phyloP scores from a whole-genome alignment of 2,329 filamentous ascomycete species.

The Celoporthe dispersa region DNA sequence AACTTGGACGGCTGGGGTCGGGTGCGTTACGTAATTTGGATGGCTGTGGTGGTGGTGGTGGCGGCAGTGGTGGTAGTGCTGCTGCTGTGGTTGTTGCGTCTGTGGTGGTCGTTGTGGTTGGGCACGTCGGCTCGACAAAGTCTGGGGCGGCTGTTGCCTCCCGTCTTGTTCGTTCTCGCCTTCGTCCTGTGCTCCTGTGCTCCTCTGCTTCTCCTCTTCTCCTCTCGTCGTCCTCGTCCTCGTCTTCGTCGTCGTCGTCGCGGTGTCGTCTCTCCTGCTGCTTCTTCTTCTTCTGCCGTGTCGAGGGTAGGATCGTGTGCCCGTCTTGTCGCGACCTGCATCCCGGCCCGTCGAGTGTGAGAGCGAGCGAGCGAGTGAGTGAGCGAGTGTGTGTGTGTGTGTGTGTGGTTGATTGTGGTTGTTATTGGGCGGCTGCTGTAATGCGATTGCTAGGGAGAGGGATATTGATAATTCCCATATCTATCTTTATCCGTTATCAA shows the following conservation, averaged over 20 bases:
- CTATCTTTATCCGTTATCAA: slow-evolving; percentile 2
- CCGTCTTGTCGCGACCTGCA: neutral
- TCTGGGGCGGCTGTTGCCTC: neutral
- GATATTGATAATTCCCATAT: neutral
- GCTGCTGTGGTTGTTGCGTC: neutral
- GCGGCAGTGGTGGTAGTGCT: too few relatives aligned
- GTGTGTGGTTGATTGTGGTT: neutral
- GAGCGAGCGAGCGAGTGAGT: neutral
- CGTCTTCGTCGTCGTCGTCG: neutral
- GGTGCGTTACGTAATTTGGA: slow-evolving; percentile 1
- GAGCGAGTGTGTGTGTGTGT: neutral
- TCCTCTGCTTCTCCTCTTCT: neutral
- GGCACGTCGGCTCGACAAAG: neutral
- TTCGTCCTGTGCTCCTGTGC: neutral
- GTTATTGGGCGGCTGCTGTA: neutral
- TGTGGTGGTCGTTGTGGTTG: neutral
- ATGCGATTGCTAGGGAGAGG: neutral
- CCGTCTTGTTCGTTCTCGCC: neutral
- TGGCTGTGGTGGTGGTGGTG: neutral
- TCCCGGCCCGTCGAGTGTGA: neutral
- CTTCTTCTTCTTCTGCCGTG: neutral
- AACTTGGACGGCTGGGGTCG: neutral
- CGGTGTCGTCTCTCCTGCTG: neutral
- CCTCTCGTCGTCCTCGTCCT: neutral
- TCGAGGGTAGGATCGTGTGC: neutral